Evolutionary conservation across 805 yeast species (phyloP), one percentile per base, ranked within the genome.

Genomic region (Candida namnaoensis): DNA sequence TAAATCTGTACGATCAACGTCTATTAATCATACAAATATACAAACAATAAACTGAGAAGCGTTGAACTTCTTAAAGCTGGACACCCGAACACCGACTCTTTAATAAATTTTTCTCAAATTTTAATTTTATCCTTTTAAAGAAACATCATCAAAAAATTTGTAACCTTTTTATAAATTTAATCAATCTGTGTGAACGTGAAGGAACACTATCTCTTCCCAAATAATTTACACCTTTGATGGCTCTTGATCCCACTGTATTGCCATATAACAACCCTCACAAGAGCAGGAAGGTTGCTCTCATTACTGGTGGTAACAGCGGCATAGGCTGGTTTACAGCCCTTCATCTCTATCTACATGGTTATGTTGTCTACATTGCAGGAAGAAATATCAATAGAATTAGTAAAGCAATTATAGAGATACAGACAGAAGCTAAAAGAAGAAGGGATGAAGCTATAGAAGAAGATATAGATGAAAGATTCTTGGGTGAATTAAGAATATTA

Each of bases 271-370:
- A 83, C 49, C 88, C 88, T 0, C 46, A 49, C 1, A 46, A 47
- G 3, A 76, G 72, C 26, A 68, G 85, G 36, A 70, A 78, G 43
- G 79, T 83, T 5, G 88, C 86, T 3, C 63, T 87, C 7, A 77
- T 87, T 28, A 81, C 93, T 0, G 95, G 95, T 2, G 95, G 93
- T 6, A 83, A 80, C 51, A 73, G 82, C 42, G 95, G 95, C 0
- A 74, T 84, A 15, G 95, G 96, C 10, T 86, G 74, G 68, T 82
- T 69, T 56, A 80, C 90, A 0, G 86, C 78, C 8, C 65, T 85
- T 24, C 90, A 85, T 52, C 68, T 87, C 6, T 85, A 81, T 52
- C 65, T 84, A 39, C 95, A 86, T 58, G 96, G 96, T 0, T 83
- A 74, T 55, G 65, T 70, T 8, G 80, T 87, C 4, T 87, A 86